Evolutionary conservation across 495 filamentous ascomycete species (phyloP).

Genomic region (Staphylotrichum tortipilum): DNA sequence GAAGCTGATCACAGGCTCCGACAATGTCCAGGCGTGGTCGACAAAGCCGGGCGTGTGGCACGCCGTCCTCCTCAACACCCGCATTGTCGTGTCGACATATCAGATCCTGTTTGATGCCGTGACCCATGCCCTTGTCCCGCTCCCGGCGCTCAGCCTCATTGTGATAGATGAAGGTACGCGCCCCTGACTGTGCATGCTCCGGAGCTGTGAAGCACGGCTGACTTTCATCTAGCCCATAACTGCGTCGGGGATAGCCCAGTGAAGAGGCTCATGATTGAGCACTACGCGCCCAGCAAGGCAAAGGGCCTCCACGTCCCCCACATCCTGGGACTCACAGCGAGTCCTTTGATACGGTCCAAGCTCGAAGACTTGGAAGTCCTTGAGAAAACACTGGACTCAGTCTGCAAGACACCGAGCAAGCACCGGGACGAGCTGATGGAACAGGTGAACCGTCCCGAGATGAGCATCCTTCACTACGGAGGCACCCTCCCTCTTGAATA

Average conservation of each 20-base stretch:
- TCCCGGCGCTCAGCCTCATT: constrained; percentile 58
- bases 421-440: constrained; percentile 62
- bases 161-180: constrained; percentile 83
- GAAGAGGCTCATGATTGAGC: constrained; percentile 68
- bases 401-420: constrained; percentile 61
- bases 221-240: constrained; percentile 53
- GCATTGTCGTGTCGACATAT: constrained; percentile 70
- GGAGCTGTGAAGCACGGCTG: constrained; percentile 2
- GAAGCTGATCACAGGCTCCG: constrained; percentile 56
- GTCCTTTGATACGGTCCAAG: constrained; percentile 59
- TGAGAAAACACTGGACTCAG: constrained; percentile 67
- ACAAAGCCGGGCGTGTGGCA: constrained; percentile 59
- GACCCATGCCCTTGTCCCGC: constrained; percentile 66
- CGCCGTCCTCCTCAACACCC: constrained; percentile 54
- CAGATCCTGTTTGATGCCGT: constrained; percentile 72
- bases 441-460: constrained; percentile 56
- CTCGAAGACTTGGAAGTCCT: constrained; percentile 46
- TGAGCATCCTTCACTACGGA: constrained; percentile 47
- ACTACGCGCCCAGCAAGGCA: constrained; percentile 48
- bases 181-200: neutral
- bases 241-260: constrained; percentile 56
- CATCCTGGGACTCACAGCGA: constrained; percentile 81
- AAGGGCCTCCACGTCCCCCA: constrained; percentile 45
- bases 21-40: constrained; percentile 71
- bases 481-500: constrained; percentile 1